A percentile compares a stretch with the other conserved stretches of the same genome.
Evolutionary conservation across 805 yeast species (phyloP).

Genomic region (Starmerella cellae): DNA sequence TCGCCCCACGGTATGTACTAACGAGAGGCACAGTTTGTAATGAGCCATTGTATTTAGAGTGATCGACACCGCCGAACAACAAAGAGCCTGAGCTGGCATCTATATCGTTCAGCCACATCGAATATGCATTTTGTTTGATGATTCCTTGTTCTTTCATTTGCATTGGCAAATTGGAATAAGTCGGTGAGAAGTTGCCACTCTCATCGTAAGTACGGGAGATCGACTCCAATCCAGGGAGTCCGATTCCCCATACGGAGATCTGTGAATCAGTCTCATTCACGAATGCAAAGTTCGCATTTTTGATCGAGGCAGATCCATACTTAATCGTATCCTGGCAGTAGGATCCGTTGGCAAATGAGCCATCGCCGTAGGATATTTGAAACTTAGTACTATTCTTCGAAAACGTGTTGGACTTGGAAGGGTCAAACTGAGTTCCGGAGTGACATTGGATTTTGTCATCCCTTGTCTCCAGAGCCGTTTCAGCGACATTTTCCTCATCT

Average conservation of each 20-base stretch:
- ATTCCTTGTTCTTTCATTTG: constrained; percentile 31
- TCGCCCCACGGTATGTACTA: constrained; percentile 10
- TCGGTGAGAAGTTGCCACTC: constrained; percentile 15
- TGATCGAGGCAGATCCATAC: constrained; percentile 38
- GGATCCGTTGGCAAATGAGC: constrained; percentile 39
- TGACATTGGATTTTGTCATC: constrained; percentile 16
- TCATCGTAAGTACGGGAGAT: constrained; percentile 22
- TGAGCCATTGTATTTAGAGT: constrained; percentile 31
- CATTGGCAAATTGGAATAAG: constrained; percentile 27
- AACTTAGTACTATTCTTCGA: constrained; percentile 15
- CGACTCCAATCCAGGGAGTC: constrained; percentile 27
- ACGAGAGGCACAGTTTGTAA: constrained; percentile 29
- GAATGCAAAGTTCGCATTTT: constrained; percentile 56
- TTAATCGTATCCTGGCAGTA: constrained; percentile 51
- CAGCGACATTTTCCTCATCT: neutral
- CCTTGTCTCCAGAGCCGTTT: neutral
- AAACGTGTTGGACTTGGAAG: constrained; percentile 20
- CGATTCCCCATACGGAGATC: constrained; percentile 38
- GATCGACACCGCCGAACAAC: constrained; percentile 36
- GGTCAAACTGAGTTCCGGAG: constrained; percentile 20
- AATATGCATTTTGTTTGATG: constrained; percentile 33
- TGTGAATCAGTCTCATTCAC: constrained; percentile 54
- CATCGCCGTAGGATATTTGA: constrained; percentile 31
- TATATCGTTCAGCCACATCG: constrained; percentile 33
- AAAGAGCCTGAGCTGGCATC: constrained; percentile 28